Conservation (phyloP, 1,139 yeast species). For the Blastobotrys petasosporus region DNA sequence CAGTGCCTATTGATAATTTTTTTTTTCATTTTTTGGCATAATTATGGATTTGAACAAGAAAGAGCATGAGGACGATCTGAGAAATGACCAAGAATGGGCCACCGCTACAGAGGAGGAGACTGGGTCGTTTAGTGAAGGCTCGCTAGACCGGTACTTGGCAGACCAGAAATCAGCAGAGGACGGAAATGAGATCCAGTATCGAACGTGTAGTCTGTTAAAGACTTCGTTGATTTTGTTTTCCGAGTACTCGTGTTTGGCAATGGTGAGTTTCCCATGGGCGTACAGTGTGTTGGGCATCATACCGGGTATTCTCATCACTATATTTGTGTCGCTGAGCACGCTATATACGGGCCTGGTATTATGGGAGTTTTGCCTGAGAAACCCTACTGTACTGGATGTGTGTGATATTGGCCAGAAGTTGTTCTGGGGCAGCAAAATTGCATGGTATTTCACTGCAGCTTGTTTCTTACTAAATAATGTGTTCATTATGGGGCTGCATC, state of each 20-base stretch:
- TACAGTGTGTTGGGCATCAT: slow-evolving; percentile 54
- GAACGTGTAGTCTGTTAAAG: slow-evolving; percentile 52
- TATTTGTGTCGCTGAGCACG: slow-evolving; percentile 46
- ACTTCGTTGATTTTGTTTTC: slow-evolving; percentile 54
- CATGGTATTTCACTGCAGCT: slow-evolving; percentile 53
- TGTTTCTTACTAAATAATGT: slow-evolving; percentile 52
- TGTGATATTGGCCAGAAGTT: slow-evolving; percentile 57
- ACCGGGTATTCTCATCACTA: slow-evolving; percentile 52
- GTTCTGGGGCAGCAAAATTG: slow-evolving; percentile 47
- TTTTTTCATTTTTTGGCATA: too few relatives aligned
- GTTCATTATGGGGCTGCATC: slow-evolving; percentile 54
- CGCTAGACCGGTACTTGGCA: slow-evolving; percentile 30
- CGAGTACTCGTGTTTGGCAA: slow-evolving; percentile 57
- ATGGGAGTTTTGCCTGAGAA: slow-evolving; percentile 49
- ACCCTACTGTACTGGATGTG: slow-evolving; percentile 47
- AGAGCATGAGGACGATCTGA: too few relatives aligned
- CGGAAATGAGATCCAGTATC: slow-evolving; percentile 40
- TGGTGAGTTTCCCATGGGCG: slow-evolving; percentile 61
- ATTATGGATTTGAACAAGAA: too few relatives aligned
- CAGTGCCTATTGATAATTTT: too few relatives aligned
- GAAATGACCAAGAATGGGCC: too few relatives aligned
- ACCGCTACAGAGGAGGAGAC: too few relatives aligned
- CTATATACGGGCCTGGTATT: slow-evolving; percentile 51
- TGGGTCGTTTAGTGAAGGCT: slow-evolving; percentile 13
- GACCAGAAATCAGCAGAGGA: slow-evolving; percentile 30